Conservation (phyloP, 176 grass and related monocot genomes). For the Oryza coarctata region DNA sequence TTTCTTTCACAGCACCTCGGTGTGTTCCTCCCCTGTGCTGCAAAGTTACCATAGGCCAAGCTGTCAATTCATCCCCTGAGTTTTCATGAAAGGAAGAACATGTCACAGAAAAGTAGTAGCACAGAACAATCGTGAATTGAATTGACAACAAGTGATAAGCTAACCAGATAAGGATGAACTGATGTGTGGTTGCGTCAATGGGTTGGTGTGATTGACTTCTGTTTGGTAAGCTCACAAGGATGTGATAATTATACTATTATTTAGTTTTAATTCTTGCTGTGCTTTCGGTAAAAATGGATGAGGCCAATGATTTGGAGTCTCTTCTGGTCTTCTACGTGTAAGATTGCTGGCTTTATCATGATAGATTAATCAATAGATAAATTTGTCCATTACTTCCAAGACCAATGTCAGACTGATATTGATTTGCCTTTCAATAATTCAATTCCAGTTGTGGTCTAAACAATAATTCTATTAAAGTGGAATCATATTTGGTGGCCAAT, state of each 20-base stretch:
- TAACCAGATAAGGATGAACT: conserved; percentile 31
- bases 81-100: not conserved
- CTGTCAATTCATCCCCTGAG: not conserved
- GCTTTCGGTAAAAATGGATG: conserved; percentile 19
- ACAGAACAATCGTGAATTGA: not conserved
- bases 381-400: not conserved
- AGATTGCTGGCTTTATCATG: not conserved
- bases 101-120: not conserved
- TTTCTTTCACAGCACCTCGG: not conserved
- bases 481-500: not conserved
- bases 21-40: not conserved
- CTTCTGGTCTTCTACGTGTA: not conserved
- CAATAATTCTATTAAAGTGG: not conserved
- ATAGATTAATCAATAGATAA: not conserved
- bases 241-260: not conserved
- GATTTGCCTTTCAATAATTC: not conserved
- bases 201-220: not conserved
- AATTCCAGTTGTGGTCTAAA: not conserved
- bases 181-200: not conserved
- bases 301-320: conserved; percentile 20
- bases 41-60: not conserved
- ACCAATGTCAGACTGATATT: not conserved
- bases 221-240: conserved; percentile 13
- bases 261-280: not conserved
- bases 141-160: conserved; percentile 29